Conservation (phyloP, 768 basidiomycete species). For the Clitopilus passeckerianus region DNA sequence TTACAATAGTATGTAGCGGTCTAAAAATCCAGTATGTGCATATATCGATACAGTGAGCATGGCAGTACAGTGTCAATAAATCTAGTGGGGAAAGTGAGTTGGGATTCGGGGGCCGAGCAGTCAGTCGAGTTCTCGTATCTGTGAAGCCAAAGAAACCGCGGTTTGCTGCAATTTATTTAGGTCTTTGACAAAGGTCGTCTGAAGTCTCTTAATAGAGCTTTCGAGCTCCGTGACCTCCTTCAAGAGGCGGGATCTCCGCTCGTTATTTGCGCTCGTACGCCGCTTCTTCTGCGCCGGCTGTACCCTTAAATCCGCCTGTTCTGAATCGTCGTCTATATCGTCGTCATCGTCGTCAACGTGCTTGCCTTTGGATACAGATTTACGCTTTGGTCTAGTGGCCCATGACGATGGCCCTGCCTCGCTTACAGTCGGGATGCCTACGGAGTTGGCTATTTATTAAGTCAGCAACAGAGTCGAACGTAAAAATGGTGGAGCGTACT, state of each 20-base stretch:
- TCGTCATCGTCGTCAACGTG: slow-evolving; percentile 25
- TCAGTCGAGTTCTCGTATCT: slow-evolving; percentile 29
- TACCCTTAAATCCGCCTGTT: slow-evolving; percentile 25
- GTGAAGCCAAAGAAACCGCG: slow-evolving; percentile 19
- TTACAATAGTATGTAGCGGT: background rate
- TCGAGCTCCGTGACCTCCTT: slow-evolving; percentile 31
- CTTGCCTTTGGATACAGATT: slow-evolving; percentile 19
- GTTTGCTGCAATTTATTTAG: slow-evolving; percentile 28
- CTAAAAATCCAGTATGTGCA: background rate
- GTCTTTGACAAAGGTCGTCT: slow-evolving; percentile 26
- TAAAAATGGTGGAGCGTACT: background rate
- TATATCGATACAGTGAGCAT: background rate
- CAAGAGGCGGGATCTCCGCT: slow-evolving; percentile 22
- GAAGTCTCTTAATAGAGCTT: slow-evolving; percentile 27
- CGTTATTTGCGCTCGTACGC: slow-evolving; percentile 10
- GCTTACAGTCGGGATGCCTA: slow-evolving; percentile 2
- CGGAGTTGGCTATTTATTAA: background rate
- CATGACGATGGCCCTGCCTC: slow-evolving; percentile 7
- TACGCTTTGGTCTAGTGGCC: slow-evolving; percentile 20
- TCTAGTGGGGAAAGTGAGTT: background rate
- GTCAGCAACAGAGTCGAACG: background rate
- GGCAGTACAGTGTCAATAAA: background rate
- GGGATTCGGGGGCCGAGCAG: background rate
- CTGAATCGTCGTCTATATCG: slow-evolving; percentile 28
- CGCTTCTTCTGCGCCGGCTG: slow-evolving; percentile 28